Conservation (phyloP, 805 yeast species). For the Metschnikowia noctiluminum region DNA sequence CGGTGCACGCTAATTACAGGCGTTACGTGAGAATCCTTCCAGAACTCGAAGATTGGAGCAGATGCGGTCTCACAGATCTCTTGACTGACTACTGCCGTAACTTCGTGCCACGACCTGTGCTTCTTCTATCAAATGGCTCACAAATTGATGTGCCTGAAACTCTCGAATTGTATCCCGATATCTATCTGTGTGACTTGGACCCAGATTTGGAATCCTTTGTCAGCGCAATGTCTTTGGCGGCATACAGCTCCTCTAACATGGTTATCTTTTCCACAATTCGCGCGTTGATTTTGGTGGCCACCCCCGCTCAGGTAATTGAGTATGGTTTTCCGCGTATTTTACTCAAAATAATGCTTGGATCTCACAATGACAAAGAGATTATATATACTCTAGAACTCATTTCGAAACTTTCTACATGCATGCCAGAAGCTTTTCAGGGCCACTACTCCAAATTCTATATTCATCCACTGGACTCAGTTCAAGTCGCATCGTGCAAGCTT, state of each 20-base stretch:
- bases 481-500: conserved; percentile 52
- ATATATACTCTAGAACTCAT: conserved; percentile 47
- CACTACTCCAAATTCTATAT: conserved; percentile 51
- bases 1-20: conserved; percentile 70
- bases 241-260: conserved; percentile 51
- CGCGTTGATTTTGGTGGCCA: conserved; percentile 55
- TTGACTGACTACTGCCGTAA: conserved; percentile 63
- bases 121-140: conserved; percentile 29
- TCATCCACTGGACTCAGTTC: conserved; percentile 48
- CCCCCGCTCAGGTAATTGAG: conserved; percentile 49
- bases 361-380: conserved; percentile 19
- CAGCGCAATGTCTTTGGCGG: conserved; percentile 42
- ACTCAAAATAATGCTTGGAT: conserved; percentile 39
- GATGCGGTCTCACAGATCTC: conserved; percentile 54
- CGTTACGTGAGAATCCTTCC: conserved; percentile 47
- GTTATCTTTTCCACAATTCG: conserved; percentile 61
- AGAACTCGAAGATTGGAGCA: conserved; percentile 73
- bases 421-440: conserved; percentile 23
- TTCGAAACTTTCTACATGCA: conserved; percentile 7
- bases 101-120: conserved; percentile 55
- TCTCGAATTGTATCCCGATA: conserved; percentile 21
- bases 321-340: conserved; percentile 50
- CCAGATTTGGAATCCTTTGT: conserved; percentile 58
- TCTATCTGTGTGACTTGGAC: conserved; percentile 43
- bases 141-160: conserved; percentile 40